Percentiles rank a stretch among this genome's conserved stretches.
These are phyloP conservation scores for Trametes villosa DNA, from an alignment of 768 basidiomycete species.

Conservation along the genomic window DNA sequence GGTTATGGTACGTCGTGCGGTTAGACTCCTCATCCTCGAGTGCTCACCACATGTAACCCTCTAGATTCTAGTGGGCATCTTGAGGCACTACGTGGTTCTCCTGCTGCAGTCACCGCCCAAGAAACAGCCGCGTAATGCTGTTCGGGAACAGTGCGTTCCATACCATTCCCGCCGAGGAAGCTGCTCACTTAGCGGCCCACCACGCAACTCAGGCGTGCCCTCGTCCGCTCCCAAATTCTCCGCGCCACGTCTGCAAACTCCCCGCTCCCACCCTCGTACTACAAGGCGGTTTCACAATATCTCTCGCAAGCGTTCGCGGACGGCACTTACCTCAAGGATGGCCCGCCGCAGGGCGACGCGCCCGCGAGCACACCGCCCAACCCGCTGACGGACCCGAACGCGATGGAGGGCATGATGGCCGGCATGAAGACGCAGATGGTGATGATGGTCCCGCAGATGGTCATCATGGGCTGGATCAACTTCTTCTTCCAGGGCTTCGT, in stretches of 20 bases:
- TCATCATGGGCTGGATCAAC: conserved; percentile 99
- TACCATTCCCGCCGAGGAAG: not conserved
- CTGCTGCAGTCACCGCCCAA: conserved; percentile 86
- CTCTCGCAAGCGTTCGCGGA: conserved; percentile 71
- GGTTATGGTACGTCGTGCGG: conserved; percentile 78
- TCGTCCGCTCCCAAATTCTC: conserved; percentile 83
- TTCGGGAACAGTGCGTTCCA: conserved; percentile 87
- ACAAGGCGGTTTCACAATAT: conserved; percentile 74
- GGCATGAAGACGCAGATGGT: conserved; percentile 99
- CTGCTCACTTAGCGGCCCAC: conserved; percentile 8
- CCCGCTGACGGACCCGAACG: conserved; percentile 85
- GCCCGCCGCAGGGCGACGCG: conserved; percentile 66
- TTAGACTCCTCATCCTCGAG: not conserved
- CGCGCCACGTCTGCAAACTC: conserved; percentile 81
- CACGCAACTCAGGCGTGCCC: conserved; percentile 60
- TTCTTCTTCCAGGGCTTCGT: conserved; percentile 99
- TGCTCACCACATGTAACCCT: conserved; percentile 2
- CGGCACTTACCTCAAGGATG: conserved; percentile 88
- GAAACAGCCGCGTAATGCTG: conserved; percentile 71
- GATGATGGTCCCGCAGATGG: conserved; percentile 98
- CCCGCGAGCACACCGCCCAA: conserved; percentile 64
- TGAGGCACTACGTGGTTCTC: conserved; percentile 90
- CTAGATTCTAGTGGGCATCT: conserved; percentile 89
- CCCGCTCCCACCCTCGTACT: conserved; percentile 75
- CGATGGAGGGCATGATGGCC: conserved; percentile 99